A percentile compares a stretch with the other conserved stretches of the same genome.
Conservation (phyloP, 179 eudicot species). For the Silene noctiflora region DNA sequence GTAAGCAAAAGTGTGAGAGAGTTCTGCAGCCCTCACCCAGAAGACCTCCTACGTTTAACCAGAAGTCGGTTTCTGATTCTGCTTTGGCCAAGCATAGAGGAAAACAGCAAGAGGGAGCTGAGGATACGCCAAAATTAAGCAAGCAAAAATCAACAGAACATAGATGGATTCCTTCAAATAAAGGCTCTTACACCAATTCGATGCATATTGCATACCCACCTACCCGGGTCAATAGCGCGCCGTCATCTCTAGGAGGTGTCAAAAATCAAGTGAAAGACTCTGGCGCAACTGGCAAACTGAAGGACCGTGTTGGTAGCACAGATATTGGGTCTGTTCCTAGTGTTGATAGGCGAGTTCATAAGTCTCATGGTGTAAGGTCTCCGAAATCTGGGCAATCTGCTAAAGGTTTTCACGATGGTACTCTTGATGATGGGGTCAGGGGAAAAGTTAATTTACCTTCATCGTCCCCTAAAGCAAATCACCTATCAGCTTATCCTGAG, state of each 20-base stretch:
- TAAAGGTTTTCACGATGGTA: conserved; percentile 27
- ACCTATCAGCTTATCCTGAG: conserved; percentile 20
- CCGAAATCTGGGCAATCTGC: conserved; percentile 19
- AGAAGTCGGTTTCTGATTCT: conserved; percentile 55
- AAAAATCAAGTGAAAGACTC: conserved; percentile 48
- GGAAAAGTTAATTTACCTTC: conserved; percentile 29
- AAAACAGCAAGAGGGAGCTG: conserved; percentile 42
- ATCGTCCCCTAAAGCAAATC: conserved; percentile 16
- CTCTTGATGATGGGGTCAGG: conserved; percentile 24
- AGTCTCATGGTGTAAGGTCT: conserved; percentile 22
- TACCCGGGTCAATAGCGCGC: conserved; percentile 69
- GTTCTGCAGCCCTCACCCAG: conserved; percentile 37
- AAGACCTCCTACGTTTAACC: conserved; percentile 45
- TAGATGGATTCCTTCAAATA: conserved; percentile 73
- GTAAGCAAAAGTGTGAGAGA: conserved; percentile 53
- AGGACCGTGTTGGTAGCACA: conserved; percentile 35
- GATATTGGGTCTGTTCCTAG: conserved; percentile 29
- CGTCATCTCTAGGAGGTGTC: conserved; percentile 44
- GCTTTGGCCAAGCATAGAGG: conserved; percentile 38
- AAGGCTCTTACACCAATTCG: conserved; percentile 65
- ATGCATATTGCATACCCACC: conserved; percentile 79
- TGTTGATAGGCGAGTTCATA: conserved; percentile 28
- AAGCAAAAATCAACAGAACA: conserved; percentile 57
- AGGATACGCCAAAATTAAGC: conserved; percentile 29
- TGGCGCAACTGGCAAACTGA: conserved; percentile 37